These are phyloP conservation scores for Dactylonectria estremocensis DNA, from an alignment of 2,329 filamentous ascomycete genomes.

Conservation along the genomic window DNA sequence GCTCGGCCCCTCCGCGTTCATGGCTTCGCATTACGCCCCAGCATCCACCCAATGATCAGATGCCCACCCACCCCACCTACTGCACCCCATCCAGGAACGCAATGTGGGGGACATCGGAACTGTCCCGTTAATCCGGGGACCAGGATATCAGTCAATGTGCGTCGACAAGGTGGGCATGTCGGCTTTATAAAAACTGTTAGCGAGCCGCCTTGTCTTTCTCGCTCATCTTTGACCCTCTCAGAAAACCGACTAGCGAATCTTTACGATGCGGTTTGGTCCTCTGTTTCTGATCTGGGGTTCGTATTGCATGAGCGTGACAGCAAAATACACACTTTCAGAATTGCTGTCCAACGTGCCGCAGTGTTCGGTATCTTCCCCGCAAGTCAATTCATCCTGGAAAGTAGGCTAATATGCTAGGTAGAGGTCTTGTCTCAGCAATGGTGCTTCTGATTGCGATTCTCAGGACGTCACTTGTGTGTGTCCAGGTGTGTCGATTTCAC, in stretches of 20 bases:
- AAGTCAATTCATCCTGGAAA: background rate
- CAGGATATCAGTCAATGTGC: too few relatives aligned
- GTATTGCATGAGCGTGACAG: conserved; percentile 11
- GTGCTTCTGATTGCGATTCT: conserved; percentile 35
- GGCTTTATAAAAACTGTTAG: background rate
- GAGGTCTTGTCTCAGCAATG: conserved; percentile 30
- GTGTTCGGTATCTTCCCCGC: conserved; percentile 30
- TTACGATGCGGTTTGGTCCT: conserved; percentile 42
- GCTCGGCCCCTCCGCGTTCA: too few relatives aligned
- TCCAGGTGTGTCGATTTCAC: conserved; percentile 32
- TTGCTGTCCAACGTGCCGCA: conserved; percentile 33
- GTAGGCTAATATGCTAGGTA: conserved; percentile 30
- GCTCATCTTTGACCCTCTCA: background rate
- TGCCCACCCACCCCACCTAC: too few relatives aligned
- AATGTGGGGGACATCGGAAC: too few relatives aligned
- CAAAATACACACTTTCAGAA: conserved; percentile 21
- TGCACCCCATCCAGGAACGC: too few relatives aligned
- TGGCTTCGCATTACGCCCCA: too few relatives aligned
- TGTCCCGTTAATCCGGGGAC: too few relatives aligned
- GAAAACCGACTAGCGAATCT: conserved; percentile 9
- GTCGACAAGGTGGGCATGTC: too few relatives aligned
- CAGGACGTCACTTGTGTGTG: conserved; percentile 45
- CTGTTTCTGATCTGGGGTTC: conserved; percentile 30
- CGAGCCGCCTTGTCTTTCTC: background rate
- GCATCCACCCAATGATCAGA: too few relatives aligned